Base-by-base conservation (phyloP, 441 rosid genomes). In the Euphorbia celastroides region DNA sequence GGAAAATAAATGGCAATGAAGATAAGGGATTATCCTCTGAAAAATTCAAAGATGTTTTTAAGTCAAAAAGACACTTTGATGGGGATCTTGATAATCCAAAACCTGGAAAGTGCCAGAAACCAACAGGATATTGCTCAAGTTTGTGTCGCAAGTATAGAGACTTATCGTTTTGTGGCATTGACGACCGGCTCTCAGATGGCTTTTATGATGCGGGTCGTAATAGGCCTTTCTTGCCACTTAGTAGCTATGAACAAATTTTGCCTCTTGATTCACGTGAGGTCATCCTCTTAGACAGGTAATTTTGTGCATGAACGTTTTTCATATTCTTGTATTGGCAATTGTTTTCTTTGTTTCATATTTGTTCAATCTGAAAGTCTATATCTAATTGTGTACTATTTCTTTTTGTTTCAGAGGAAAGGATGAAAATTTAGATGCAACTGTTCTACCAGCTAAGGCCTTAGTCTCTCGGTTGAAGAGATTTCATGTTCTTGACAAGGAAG, bases 131-230 rank as follows among this genome's bases (percentile, higher is more conserved):
- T 71, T 69, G 81, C 71, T 69, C 66, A 66, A 63, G 51, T 75
- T 20, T 83, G 64, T 88, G 96, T 9, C 69, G 57, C 51, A 88
- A 92, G 74, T 94, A 91, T 67, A 89, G 84, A 72, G 77, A 66
- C 67, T 61, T 68, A 57, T 94, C 99, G 59, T 87, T 89, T 64
- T 92, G 97, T 72, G 77, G 97, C 75, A 58, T 72, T 63, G 91
- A 87, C 67, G 99, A 94, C 76, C 72, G 26, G 57, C 81, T 94
- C 59, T 87, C 91, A 26, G 98, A 94, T 62, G 99, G 99, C n/a
- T 94, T 94, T 79, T 94, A 84, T 80, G 99, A 94, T 82, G 97
- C 96, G 3, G 99, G 99, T 31, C 97, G 99, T 14, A 91, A 94
- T 75, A 81, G 94, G 62, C 96, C 97, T 50, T 92, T 94, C 78